These are phyloP conservation scores for Colletotrichum aenigma DNA, from an alignment of 2,329 filamentous ascomycete genomes.

Conservation along the genomic window DNA sequence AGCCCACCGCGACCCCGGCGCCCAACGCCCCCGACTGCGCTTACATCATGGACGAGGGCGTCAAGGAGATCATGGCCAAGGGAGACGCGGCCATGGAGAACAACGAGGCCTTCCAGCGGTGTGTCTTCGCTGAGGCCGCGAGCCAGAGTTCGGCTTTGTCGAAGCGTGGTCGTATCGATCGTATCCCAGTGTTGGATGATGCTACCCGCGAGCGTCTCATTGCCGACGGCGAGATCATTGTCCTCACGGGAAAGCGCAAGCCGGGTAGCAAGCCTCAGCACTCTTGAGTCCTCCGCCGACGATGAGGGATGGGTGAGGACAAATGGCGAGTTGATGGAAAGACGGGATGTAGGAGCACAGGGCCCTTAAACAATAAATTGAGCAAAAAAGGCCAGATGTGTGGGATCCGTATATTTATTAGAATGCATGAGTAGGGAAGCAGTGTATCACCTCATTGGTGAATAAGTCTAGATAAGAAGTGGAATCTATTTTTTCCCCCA, in stretches of 20 bases:
- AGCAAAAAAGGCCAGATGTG: background rate
- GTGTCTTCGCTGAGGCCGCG: too few relatives aligned
- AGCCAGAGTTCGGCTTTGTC: background rate
- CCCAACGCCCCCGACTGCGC: too few relatives aligned
- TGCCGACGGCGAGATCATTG: too few relatives aligned
- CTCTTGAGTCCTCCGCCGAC: too few relatives aligned
- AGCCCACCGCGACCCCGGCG: too few relatives aligned
- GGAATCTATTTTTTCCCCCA: background rate
- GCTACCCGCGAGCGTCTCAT: background rate
- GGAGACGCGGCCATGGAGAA: too few relatives aligned
- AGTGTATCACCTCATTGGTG: background rate
- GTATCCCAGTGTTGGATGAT: background rate
- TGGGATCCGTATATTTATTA: background rate
- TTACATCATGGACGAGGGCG: too few relatives aligned
- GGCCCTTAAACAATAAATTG: background rate
- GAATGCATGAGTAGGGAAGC: background rate
- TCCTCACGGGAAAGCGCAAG: too few relatives aligned
- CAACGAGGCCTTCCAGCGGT: too few relatives aligned
- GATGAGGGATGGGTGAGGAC: background rate
- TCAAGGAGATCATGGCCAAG: too few relatives aligned
- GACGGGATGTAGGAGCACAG: background rate
- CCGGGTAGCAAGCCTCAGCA: too few relatives aligned
- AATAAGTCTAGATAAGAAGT: background rate
- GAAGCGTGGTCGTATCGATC: background rate
- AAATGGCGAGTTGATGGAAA: background rate